Evolutionary conservation across 805 yeast species (phyloP).

Genomic region (Pachysolen tannophilus): DNA sequence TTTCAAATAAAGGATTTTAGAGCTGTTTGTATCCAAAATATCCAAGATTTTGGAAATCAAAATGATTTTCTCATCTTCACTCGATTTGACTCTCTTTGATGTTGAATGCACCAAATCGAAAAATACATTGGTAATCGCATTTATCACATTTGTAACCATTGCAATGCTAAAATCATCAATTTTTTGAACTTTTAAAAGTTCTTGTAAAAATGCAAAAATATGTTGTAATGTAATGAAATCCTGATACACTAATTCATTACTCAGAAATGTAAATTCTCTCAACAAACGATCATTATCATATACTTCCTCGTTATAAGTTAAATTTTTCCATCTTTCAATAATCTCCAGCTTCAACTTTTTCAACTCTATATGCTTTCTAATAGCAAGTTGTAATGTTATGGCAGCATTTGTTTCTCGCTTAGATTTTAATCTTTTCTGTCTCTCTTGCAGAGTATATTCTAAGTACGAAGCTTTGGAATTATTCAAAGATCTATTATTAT

Average conservation of each 20-base stretch:
- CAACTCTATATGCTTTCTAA: constrained; percentile 32
- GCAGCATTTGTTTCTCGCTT: constrained; percentile 45
- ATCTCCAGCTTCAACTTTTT: constrained; percentile 16
- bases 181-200: constrained; percentile 5
- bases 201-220: constrained; percentile 8
- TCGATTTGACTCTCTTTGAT: not conserved
- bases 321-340: constrained; percentile 18
- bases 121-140: no score
- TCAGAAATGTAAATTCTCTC: not conserved
- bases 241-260: constrained; percentile 3
- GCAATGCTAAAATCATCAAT: constrained; percentile 9
- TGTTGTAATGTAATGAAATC: not conserved
- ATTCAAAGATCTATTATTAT: constrained; percentile 17
- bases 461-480: constrained; percentile 36
- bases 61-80: constrained; percentile 9
- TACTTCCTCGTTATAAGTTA: constrained; percentile 18
- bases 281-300: constrained; percentile 8
- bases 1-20: no score
- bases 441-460: constrained; percentile 56
- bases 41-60: constrained; percentile 11
- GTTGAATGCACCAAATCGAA: constrained; percentile 3
- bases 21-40: constrained; percentile 9
- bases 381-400: constrained; percentile 37
- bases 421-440: constrained; percentile 54
- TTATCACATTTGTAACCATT: no score